Base-by-base conservation (phyloP, 208 protist genomes). In the Trypanosoma congolense region DNA sequence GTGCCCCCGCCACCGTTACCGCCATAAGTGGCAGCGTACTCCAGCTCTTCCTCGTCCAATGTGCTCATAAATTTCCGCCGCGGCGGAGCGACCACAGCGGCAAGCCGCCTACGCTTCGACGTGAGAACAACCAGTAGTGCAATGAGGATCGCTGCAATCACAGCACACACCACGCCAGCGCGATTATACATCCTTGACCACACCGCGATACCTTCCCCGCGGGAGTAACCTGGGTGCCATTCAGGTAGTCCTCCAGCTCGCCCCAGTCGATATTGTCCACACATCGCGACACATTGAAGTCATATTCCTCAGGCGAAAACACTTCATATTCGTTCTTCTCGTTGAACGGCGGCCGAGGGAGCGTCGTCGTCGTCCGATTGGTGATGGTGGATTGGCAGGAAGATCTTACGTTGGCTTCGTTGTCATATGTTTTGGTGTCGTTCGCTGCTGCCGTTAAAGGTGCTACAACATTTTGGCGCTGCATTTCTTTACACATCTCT, bases 161-260 rank as follows among this genome's bases (percentile, higher is more conserved):
- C 69, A 6, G 83, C 77, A 21, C 65, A 62, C 28, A 51, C 77
- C 3, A 88, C 74, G 83, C 83, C 26, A 91, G 56, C 25, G 62
- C 77, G 19, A 91, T 78, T 36, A 91, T 83, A 62, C 83, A 91
- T 29, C 77, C 80, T 2, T 75, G 83, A 21, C 51, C 62, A 43
- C 83, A 91, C 59, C 62, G 21, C 12, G 24, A 40, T 9, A 49
- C 52, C 28, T 38, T 38, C 12, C 1, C 18, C 5, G 55, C 24
- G 4, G 30, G 10, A 6, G 8, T n/a, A n/a, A 9, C 21, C 6
- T 3, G 45, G 12, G 24, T 46, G 51, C 73, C 66, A 24, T 33
- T 51, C 21, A 77, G 33, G 25, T 57, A 64, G 26, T 70, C 24
- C 9, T 58, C 14, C 14, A 83, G 43, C 14, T 52, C 3, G 0